A percentile compares a stretch with the other conserved stretches of the same genome.
Conservation (phyloP, 73 alveolate species). For the Paramecium primaurelia region DNA sequence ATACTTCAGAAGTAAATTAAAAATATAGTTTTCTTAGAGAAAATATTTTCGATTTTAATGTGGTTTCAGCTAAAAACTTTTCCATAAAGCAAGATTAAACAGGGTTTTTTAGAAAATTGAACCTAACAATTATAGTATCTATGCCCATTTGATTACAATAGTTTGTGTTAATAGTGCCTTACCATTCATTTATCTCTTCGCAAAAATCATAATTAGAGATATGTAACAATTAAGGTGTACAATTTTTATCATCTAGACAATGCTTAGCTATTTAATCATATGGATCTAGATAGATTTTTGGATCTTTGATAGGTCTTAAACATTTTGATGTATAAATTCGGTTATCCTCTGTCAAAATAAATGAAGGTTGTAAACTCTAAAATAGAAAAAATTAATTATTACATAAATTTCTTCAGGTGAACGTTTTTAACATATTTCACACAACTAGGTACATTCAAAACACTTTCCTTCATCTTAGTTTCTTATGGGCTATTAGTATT, state of each 20-base stretch:
- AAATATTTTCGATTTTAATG: background rate
- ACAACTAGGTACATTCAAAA: background rate
- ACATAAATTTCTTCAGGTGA: no score
- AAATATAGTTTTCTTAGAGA: background rate
- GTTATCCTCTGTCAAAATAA: background rate
- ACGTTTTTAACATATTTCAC: background rate
- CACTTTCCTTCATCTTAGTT: background rate
- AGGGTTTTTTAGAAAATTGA: background rate
- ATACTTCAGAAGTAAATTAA: background rate
- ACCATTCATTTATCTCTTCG: background rate
- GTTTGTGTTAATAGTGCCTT: no score
- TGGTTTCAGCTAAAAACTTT: background rate
- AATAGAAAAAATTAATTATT: no score
- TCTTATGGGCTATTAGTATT: background rate
- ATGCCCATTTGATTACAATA: background rate
- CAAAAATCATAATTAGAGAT: background rate
- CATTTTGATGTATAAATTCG: background rate
- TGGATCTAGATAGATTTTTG: background rate
- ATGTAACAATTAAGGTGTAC: background rate
- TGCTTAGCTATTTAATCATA: background rate
- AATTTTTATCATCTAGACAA: background rate
- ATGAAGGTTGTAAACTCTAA: background rate
- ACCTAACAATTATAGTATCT: background rate
- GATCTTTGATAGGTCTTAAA: background rate
- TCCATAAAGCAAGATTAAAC: background rate